Conservation (phyloP, 2,329 filamentous ascomycete species). For the Beauveria sp. region DNA sequence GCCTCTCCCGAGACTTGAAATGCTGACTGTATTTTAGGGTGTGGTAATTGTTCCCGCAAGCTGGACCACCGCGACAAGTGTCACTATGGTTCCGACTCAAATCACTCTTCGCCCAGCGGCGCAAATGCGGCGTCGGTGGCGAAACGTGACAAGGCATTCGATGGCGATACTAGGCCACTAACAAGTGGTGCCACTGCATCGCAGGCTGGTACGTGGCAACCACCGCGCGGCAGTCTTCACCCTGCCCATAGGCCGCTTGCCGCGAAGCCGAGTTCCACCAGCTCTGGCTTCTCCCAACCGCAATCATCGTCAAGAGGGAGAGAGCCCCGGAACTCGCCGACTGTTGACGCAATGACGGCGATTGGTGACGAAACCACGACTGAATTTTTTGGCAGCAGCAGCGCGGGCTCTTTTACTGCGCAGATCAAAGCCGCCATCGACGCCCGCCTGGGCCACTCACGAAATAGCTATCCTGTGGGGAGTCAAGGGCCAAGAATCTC, state of each 20-base stretch:
- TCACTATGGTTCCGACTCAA: slow-evolving; percentile 17
- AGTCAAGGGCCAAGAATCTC: background rate
- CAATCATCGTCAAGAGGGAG: background rate
- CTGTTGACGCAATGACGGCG: slow-evolving; percentile 37
- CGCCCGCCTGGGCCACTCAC: slow-evolving; percentile 15
- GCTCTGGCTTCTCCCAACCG: background rate
- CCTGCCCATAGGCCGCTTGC: slow-evolving; percentile 8
- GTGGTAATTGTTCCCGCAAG: slow-evolving; percentile 24
- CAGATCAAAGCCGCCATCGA: slow-evolving; percentile 38
- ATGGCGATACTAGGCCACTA: background rate
- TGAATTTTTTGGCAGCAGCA: slow-evolving; percentile 40
- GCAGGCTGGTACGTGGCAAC: background rate
- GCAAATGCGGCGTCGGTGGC: background rate
- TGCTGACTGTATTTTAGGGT: slow-evolving; percentile 16
- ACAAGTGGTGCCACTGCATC: background rate
- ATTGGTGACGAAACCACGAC: slow-evolving; percentile 31
- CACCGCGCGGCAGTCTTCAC: background rate
- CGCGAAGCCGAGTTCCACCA: background rate
- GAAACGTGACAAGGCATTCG: background rate
- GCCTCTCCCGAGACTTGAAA: background rate
- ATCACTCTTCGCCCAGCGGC: background rate
- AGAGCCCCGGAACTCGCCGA: slow-evolving; percentile 21
- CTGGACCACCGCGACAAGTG: slow-evolving; percentile 22
- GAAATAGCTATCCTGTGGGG: background rate
- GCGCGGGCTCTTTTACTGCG: slow-evolving; percentile 37